Conservation (phyloP, 148 eudicot species). For the Camellia japonica region DNA sequence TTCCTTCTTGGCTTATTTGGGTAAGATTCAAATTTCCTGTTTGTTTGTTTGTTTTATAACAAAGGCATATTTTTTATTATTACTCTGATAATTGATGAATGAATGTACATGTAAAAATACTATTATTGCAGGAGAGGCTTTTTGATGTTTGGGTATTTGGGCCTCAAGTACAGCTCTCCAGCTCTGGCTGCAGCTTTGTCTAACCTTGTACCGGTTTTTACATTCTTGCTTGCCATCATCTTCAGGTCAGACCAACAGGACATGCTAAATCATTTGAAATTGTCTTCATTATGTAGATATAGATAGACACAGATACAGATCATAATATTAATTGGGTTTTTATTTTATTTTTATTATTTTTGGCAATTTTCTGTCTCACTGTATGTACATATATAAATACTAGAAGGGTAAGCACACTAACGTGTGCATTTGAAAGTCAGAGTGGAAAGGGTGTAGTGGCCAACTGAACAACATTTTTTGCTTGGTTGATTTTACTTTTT, state of each 20-base stretch:
- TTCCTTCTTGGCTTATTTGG: constrained; percentile 61
- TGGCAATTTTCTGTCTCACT: not conserved
- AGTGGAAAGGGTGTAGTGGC: no score
- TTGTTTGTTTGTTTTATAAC: not conserved
- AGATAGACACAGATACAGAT: not conserved
- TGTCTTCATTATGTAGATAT: not conserved
- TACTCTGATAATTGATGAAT: not conserved
- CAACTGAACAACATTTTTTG: no score
- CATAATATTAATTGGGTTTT: not conserved
- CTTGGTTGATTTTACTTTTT: no score
- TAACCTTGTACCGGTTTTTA: constrained; percentile 59
- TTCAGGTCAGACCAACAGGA: constrained; percentile 27
- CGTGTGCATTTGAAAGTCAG: no score
- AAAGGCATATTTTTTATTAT: not conserved
- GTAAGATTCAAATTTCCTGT: constrained; percentile 25
- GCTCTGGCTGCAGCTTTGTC: constrained; percentile 56
- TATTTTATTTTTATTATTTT: not conserved
- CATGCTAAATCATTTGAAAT: not conserved
- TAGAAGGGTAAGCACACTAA: no score
- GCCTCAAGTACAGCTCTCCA: constrained; percentile 61
- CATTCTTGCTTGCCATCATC: constrained; percentile 53
- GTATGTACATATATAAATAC: not conserved
- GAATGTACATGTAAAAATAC: not conserved
- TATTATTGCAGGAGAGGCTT: constrained; percentile 42
- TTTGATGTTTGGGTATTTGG: constrained; percentile 47